phyloP scores from a whole-genome alignment of 202 grass and related monocot species.

The Dendrocalamus latiflorus region DNA sequence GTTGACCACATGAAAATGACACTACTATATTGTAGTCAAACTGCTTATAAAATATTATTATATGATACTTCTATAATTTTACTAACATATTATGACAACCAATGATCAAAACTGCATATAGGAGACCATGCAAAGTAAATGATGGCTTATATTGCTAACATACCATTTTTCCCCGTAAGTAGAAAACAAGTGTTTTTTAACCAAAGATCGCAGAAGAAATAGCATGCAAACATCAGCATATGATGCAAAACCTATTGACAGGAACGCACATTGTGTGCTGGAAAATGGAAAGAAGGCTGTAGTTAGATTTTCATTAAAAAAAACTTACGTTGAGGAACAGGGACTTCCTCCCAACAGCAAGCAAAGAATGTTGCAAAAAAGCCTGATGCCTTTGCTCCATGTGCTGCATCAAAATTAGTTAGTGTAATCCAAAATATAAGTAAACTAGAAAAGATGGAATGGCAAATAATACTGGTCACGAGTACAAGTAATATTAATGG shows the following conservation, averaged over 20 bases:
- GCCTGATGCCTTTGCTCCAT: slow-evolving; percentile 43
- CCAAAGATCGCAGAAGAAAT: slow-evolving; percentile 4
- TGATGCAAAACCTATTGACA: neutral
- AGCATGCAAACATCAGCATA: neutral
- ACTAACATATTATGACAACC: slow-evolving; percentile 15
- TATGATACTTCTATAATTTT: neutral
- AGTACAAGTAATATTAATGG: slow-evolving; percentile 8
- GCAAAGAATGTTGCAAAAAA: slow-evolving; percentile 68
- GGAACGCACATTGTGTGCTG: neutral
- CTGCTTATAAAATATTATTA: neutral
- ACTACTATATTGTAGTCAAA: neutral
- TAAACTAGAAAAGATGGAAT: slow-evolving; percentile 39
- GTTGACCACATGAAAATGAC: neutral
- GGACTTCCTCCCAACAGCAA: slow-evolving; percentile 66
- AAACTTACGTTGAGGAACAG: slow-evolving; percentile 68
- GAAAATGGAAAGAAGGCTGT: slow-evolving; percentile 15
- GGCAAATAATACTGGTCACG: neutral
- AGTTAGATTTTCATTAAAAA: neutral
- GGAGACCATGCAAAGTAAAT: neutral
- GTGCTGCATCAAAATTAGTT: slow-evolving; percentile 41
- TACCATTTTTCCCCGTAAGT: neutral
- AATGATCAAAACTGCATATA: neutral
- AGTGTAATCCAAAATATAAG: slow-evolving; percentile 22
- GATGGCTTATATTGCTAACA: neutral
- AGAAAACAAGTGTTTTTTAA: slow-evolving; percentile 2